Base-by-base conservation (phyloP, 805 yeast species). In the Metschnikowia lachancei region DNA sequence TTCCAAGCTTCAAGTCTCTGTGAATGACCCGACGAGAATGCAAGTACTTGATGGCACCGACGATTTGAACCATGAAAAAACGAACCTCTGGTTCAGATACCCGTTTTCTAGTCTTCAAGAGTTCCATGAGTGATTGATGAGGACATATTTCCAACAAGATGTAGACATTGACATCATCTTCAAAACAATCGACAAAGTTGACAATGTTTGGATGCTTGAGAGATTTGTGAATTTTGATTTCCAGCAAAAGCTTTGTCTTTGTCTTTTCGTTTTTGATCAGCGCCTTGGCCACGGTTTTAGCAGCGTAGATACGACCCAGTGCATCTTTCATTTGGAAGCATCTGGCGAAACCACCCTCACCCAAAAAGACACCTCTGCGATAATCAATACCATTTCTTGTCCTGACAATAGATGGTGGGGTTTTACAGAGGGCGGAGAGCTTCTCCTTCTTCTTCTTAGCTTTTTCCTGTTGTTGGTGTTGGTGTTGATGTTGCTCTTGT, bases 331-430 rank as follows among this genome's bases (percentile, higher is more conserved):
- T 94, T 65, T 94, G 97, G 70, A 94, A 94, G 64, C 99, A 94
- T 62, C 98, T 81, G 14, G 99, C 99, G 74, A 94, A 94, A 0
- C 99, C 99, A 50, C 99, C 99, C 70, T 92, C 98, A 31, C 99
- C 99, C 30, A 94, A 74, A 59, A 90, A 91, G 49, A 76, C 76
- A 1, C 98, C 98, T 62, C 98, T 80, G 53, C 86, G 88, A 66
- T 87, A 94, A 57, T 90, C 95, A 62, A 87, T 81, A 36, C 97
- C 97, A 48, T 78, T 76, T 67, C 91, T 80, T 36, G 94, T 88
- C 56, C 92, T 79, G 55, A 94, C 95, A 54, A 91, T 77, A 14
- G 96, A 85, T 30, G 99, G 99, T 2, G 99, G 99, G 2, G 99
- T 94, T 67, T 89, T 88, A 67, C 99, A 94, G 43, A 94, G 75